Percentiles rank a stretch among this genome's conserved stretches.
Conservation (phyloP, 768 basidiomycete genomes). For the Russula olivacea region DNA sequence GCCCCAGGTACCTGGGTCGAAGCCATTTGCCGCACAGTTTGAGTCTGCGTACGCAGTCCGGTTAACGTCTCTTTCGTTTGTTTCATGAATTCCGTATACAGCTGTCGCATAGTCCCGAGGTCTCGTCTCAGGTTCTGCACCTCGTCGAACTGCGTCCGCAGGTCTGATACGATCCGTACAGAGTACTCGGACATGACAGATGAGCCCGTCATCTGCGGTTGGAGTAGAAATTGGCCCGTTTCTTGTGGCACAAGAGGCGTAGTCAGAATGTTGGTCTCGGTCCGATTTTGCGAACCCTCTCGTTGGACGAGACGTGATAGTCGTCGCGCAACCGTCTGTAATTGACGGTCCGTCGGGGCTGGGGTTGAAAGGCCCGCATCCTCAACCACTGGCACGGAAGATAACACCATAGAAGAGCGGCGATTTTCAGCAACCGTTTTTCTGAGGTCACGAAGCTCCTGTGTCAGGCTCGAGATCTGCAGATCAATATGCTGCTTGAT, state of each 20-base stretch:
- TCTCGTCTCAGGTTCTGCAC: slow-evolving; percentile 92
- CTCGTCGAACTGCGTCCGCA: slow-evolving; percentile 92
- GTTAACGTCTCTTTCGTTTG: slow-evolving; percentile 83
- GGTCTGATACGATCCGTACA: slow-evolving; percentile 65
- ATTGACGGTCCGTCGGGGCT: slow-evolving; percentile 67
- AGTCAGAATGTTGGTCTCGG: slow-evolving; percentile 26
- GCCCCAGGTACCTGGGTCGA: slow-evolving; percentile 77
- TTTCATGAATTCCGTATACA: slow-evolving; percentile 91
- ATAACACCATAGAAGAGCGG: slow-evolving; percentile 45
- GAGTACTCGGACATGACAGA: slow-evolving; percentile 70
- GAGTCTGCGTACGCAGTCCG: slow-evolving; percentile 75
- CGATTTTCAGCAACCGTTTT: slow-evolving; percentile 50
- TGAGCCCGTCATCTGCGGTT: slow-evolving; percentile 67
- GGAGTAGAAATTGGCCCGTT: slow-evolving; percentile 60
- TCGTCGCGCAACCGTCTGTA: slow-evolving; percentile 65
- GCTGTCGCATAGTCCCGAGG: slow-evolving; percentile 86
- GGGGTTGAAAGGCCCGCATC: slow-evolving; percentile 57
- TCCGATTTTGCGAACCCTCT: slow-evolving; percentile 32
- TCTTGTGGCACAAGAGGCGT: slow-evolving; percentile 49
- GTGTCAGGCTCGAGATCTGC: slow-evolving; percentile 78
- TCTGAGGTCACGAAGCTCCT: slow-evolving; percentile 87
- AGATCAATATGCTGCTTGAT: slow-evolving; percentile 97
- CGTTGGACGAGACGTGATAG: slow-evolving; percentile 59
- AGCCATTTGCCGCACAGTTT: slow-evolving; percentile 83
- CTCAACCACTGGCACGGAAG: slow-evolving; percentile 44